These are phyloP conservation scores for Neurospora intermedia DNA, from an alignment of 495 filamentous ascomycete species.

Conservation along the genomic window DNA sequence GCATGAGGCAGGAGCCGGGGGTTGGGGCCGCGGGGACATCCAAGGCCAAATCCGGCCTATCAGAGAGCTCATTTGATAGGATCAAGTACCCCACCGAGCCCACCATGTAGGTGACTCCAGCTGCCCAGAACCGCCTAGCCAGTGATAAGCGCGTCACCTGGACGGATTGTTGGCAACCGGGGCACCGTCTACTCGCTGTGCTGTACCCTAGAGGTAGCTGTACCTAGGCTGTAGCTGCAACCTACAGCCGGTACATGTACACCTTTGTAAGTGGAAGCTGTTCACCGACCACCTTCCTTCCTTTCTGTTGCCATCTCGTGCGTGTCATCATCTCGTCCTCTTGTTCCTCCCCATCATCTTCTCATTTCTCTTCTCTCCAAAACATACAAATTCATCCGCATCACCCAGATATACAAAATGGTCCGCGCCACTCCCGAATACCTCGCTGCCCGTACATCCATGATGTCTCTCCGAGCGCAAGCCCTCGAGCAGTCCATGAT, in stretches of 20 bases:
- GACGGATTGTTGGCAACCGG: not conserved
- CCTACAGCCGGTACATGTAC: not conserved
- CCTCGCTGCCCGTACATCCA: conserved; percentile 28
- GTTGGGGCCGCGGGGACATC: not conserved
- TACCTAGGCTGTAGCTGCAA: not conserved
- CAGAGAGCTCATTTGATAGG: not conserved
- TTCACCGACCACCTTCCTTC: not conserved
- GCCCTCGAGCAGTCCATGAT: conserved; percentile 13
- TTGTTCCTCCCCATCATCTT: not conserved
- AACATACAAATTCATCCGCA: not conserved
- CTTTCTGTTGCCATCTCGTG: not conserved
- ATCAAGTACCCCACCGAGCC: not conserved
- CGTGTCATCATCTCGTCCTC: not conserved
- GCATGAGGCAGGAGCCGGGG: not conserved
- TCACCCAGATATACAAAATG: conserved; percentile 16
- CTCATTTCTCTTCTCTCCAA: not conserved
- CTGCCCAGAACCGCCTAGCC: not conserved
- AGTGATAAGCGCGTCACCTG: not conserved
- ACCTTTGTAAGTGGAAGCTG: not conserved
- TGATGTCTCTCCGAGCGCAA: conserved; percentile 28
- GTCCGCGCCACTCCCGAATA: conserved; percentile 31
- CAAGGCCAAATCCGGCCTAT: not conserved
- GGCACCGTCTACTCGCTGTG: not conserved
- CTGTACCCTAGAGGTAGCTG: not conserved
- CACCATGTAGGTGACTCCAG: not conserved